A percentile compares a stretch with the other conserved stretches of the same genome.
phyloP scores from a whole-genome alignment of 306 rosid genomes.

The Astragalus membranaceus region DNA sequence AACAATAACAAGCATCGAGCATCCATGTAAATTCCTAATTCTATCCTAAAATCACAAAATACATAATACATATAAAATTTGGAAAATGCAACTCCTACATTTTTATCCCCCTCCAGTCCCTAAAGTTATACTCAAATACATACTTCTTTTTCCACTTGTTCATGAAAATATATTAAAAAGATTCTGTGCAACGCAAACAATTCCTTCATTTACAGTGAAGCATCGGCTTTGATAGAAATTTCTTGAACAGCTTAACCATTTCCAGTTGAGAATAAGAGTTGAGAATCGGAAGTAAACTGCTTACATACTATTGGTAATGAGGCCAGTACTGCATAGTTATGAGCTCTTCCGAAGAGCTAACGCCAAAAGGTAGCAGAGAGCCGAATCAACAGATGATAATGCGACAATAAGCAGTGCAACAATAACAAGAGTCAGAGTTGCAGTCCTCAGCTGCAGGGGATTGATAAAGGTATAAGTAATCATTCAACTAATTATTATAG shows the following conservation, averaged over 20 bases:
- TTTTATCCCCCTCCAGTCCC: background rate
- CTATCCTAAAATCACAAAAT: background rate
- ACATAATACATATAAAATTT: background rate
- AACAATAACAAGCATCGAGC: background rate
- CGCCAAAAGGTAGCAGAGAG: conserved; percentile 58
- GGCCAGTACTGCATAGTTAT: background rate
- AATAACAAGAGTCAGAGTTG: conserved; percentile 67
- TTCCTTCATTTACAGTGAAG: background rate
- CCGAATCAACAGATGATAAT: conserved; percentile 72
- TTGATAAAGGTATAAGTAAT: background rate
- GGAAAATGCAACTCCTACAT: background rate
- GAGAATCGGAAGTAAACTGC: background rate
- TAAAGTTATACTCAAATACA: background rate
- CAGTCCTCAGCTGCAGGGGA: conserved; percentile 75
- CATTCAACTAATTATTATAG: background rate
- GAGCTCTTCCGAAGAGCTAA: conserved; percentile 46
- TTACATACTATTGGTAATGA: background rate
- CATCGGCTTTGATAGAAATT: background rate
- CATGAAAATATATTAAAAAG: background rate
- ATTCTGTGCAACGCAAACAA: background rate
- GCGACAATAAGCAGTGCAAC: conserved; percentile 72
- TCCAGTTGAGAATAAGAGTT: background rate
- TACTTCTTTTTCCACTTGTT: background rate
- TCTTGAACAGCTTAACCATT: background rate
- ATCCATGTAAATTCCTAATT: background rate